Base-by-base conservation (phyloP, 1,284 basidiomycete species). In the Serendipita sp. region DNA sequence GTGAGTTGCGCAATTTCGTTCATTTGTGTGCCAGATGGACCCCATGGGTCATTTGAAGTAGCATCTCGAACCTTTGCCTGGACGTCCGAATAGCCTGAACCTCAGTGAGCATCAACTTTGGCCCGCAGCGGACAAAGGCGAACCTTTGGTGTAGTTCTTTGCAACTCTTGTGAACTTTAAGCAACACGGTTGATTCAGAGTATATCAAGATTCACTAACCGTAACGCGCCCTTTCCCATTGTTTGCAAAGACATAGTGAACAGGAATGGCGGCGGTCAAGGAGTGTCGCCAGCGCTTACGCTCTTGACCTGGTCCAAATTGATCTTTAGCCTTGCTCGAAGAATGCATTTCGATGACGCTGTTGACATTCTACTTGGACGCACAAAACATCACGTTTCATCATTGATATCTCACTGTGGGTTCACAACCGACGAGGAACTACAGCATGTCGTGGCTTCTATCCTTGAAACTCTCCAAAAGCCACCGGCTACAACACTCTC, bases 1-100 rank as follows among this genome's bases (percentile, higher is more conserved):
- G 92, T 95, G 75, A 99, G 75, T 74, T 98, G 94, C 0, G 95
- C 94, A 67, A 99, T 84, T 77, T 98, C 95, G 76, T 97, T 98
- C 96, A 99, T 98, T 80, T 94, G 93, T 2, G 93, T 93, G 8
- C 95, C 95, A 26, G 91, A 93, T 15, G 96, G 95, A 0, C 96
- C 95, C 95, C 95, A 98, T 3, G 96, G 91, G 73, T 99, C 95
- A 76, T 99, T 99, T n/a, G 91, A 94, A n/a, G 96, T 99, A 30
- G 95, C 93, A 79, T 97, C 94, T 65, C 95, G 84, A 65, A 97
- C 92, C 74, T 98, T 98, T 61, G 92, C 85, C 75, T 97, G 89
- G 0, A 87, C 88, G 69, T 96, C 92, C 61, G 91, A 93, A 75
- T 96, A 96, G 5, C 93, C 78, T 65, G 42, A 12, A 15, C 49